Base-by-base conservation (phyloP, 768 basidiomycete species). In the Mycena pura region DNA sequence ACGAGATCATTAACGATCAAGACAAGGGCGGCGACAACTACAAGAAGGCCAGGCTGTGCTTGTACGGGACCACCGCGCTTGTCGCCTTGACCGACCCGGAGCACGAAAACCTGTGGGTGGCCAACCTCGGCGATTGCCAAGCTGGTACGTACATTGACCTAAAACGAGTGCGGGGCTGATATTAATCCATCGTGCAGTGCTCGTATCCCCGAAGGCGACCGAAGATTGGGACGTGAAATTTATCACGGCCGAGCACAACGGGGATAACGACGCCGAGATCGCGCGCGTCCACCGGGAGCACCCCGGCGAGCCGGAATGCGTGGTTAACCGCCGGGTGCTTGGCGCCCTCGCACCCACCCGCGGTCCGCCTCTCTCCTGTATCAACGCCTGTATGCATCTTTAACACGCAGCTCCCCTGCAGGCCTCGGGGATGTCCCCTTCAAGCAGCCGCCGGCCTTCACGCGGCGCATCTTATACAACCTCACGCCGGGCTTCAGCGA, bases 41-140 rank as follows among this genome's bases (percentile, higher is more conserved):
- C 77, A 78, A 82, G 51, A 89, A 86, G 68, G 86, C 86, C 19
- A 76, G 87, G 48, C 78, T 90, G 47, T 89, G 88, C 69, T 90
- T 93, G 85, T 89, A 91, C 66, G 91, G 91, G 21, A 90, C 88
- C 0, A 92, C 91, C 3, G 90, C 88, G 6, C 82, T 92, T 29
- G 82, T 92, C 39, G 83, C 91, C 9, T 80, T 93, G 34, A 82
- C 89, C 39, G 90, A 92, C 74, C 89, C 90, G 32, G 78, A 84
- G 19, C 82, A 84, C 63, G 78, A 83, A 68, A 84, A 91, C 63
- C 76, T 92, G 21, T 93, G 91, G 91, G 75, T 92, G 45, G 91
- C 90, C 6, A 92, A 92, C 69, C 79, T 93, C 25, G 91, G 91
- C 14, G 91, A 93, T 69, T 92, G 89, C 71, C 87, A 90, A 79